A percentile compares a stretch with the other conserved stretches of the same genome.
phyloP scores from a whole-genome alignment of 371 early-diverging fungal genomes.

The Mucor saturninus region DNA sequence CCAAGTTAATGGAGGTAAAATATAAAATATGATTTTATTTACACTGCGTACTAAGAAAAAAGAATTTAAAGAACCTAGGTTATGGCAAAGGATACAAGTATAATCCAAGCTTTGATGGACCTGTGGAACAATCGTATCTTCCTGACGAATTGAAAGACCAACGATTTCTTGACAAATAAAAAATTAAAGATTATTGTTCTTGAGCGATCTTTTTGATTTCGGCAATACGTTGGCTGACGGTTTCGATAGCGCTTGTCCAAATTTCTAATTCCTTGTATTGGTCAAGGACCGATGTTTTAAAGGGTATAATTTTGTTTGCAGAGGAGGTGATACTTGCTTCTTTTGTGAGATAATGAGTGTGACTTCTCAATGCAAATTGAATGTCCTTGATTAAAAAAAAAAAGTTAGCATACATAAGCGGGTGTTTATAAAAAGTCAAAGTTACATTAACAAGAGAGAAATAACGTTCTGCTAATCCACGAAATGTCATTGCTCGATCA shows the following conservation, averaged over 20 bases:
- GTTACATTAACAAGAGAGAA: constrained; percentile 50
- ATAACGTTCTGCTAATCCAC: constrained; percentile 39
- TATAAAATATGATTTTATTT: constrained; percentile 2
- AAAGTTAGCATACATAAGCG: neutral
- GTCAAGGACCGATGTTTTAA: constrained; percentile 41
- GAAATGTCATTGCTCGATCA: constrained; percentile 34
- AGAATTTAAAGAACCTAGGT: constrained; percentile 59
- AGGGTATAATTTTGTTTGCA: constrained; percentile 49
- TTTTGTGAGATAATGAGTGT: constrained; percentile 41
- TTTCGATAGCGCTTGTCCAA: constrained; percentile 46
- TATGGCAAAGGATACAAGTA: constrained; percentile 84
- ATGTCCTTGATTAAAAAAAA: constrained; percentile 35
- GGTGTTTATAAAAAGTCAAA: neutral
- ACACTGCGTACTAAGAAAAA: neutral
- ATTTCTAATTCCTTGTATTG: constrained; percentile 50
- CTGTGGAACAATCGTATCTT: constrained; percentile 79
- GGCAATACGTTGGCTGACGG: constrained; percentile 40
- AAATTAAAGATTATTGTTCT: constrained; percentile 10
- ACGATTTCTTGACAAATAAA: constrained; percentile 55
- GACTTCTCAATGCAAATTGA: constrained; percentile 46
- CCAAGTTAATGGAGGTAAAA: constrained; percentile 65
- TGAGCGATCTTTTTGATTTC: constrained; percentile 36
- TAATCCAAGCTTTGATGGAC: constrained; percentile 77
- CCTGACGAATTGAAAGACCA: constrained; percentile 64
- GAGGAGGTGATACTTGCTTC: constrained; percentile 41